phyloP scores from a whole-genome alignment of 345 rosid species.

The Pistacia integerrima region DNA sequence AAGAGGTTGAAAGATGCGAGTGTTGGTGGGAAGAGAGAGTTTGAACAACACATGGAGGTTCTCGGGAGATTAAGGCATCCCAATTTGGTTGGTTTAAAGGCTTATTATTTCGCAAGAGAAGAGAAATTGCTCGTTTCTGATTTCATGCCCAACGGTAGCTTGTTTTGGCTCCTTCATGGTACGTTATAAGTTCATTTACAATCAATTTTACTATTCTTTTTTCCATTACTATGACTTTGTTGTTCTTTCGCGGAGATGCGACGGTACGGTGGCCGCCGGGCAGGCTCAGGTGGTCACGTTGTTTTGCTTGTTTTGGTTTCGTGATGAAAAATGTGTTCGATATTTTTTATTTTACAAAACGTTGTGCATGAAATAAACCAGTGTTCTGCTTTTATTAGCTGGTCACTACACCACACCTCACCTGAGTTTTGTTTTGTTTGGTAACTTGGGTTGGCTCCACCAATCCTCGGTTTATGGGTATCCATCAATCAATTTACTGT shows the following conservation, averaged over 20 bases:
- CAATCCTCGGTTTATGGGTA: background rate
- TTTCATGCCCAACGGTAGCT: constrained; percentile 83
- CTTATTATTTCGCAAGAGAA: constrained; percentile 87
- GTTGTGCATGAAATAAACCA: no score
- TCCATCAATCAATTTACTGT: background rate
- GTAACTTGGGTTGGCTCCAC: background rate
- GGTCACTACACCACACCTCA: no score
- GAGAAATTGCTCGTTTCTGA: constrained; percentile 89
- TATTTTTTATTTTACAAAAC: no score
- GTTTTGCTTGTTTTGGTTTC: no score
- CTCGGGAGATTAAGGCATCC: constrained; percentile 70
- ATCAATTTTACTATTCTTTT: no score
- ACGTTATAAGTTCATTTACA: constrained; percentile 22
- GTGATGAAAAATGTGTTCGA: no score
- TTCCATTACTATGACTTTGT: no score
- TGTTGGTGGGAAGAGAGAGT: constrained; percentile 64
- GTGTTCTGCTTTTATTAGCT: no score
- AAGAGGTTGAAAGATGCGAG: constrained; percentile 80
- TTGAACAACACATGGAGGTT: constrained; percentile 88
- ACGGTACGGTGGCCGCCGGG: no score
- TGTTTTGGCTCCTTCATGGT: constrained; percentile 98
- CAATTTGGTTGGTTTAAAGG: constrained; percentile 71
- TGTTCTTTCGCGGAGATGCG: no score
- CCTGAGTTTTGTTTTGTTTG: no score
- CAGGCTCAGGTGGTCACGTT: no score